phyloP scores from a whole-genome alignment of 306 rosid genomes.

The Malus asiatica region DNA sequence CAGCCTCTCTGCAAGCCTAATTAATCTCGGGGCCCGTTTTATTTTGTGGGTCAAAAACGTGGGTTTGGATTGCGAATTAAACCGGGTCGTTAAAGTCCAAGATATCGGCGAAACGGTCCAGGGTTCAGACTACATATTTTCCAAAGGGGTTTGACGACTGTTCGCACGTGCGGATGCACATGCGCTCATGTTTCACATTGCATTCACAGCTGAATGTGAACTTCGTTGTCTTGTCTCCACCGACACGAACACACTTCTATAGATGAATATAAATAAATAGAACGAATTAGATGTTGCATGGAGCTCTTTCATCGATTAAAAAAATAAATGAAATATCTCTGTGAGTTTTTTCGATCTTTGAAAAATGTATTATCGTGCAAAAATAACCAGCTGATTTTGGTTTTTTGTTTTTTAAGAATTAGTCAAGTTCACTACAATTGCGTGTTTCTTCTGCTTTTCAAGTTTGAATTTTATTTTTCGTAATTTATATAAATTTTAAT shows the following conservation, averaged over 20 bases:
- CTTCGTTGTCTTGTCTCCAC: not conserved
- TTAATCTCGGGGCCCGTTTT: not conserved
- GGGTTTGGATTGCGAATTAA: not conserved
- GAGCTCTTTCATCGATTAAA: too few species aligned
- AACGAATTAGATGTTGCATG: too few species aligned
- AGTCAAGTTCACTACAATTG: too few species aligned
- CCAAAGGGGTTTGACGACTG: not conserved
- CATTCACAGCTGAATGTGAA: not conserved
- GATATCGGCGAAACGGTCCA: slow-evolving; percentile 37
- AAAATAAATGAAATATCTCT: too few species aligned
- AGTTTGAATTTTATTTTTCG: too few species aligned
- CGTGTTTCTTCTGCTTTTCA: too few species aligned
- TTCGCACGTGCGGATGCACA: slow-evolving; percentile 27
- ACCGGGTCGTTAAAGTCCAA: slow-evolving; percentile 40
- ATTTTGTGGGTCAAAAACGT: not conserved
- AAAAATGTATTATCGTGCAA: accelerated
- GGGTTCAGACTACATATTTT: not conserved
- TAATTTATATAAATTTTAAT: too few species aligned
- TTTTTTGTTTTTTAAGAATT: too few species aligned
- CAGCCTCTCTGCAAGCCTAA: too few species aligned
- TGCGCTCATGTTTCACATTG: slow-evolving; percentile 14
- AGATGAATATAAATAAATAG: too few species aligned
- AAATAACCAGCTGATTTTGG: too few species aligned
- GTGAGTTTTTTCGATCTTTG: accelerated
- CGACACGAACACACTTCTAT: not conserved